These are phyloP conservation scores for Ottelia alismoides DNA, from an alignment of 106 monocot genomes.

Conservation along the genomic window DNA sequence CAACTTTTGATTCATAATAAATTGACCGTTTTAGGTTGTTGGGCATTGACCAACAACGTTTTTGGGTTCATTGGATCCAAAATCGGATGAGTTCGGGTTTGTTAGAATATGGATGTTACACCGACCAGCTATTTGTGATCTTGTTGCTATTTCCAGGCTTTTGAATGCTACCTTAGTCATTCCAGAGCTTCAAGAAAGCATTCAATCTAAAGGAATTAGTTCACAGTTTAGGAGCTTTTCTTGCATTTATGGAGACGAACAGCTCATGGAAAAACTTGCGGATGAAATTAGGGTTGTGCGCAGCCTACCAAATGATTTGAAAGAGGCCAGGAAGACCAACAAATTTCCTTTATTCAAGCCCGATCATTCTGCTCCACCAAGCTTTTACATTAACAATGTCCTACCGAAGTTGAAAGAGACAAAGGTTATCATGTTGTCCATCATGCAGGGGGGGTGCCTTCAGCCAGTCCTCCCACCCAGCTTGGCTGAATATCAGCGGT, in stretches of 20 bases:
- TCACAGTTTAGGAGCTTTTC: slow-evolving; percentile 85
- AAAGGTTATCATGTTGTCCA: slow-evolving; percentile 64
- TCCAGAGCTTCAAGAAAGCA: slow-evolving; percentile 77
- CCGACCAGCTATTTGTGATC: slow-evolving; percentile 94
- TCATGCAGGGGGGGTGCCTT: slow-evolving; percentile 73
- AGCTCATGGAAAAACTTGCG: slow-evolving; percentile 67
- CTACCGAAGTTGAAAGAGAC: slow-evolving; percentile 66
- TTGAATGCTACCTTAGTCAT: slow-evolving; percentile 92
- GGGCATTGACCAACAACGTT: too few species aligned
- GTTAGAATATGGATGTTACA: too few species aligned
- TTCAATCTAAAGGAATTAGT: slow-evolving; percentile 77
- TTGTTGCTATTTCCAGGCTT: slow-evolving; percentile 68
- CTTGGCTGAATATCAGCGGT: slow-evolving; percentile 84
- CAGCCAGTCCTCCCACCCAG: slow-evolving; percentile 71
- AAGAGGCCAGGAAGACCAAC: slow-evolving; percentile 60
- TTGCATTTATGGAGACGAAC: slow-evolving; percentile 78
- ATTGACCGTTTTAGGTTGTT: too few species aligned
- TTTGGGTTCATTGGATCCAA: slow-evolving; percentile 24
- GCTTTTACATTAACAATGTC: slow-evolving; percentile 53
- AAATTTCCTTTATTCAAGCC: slow-evolving; percentile 64
- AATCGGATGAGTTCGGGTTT: neutral
- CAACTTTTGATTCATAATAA: too few species aligned
- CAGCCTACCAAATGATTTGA: slow-evolving; percentile 55
- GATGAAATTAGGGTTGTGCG: slow-evolving; percentile 69
- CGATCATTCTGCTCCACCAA: slow-evolving; percentile 26